A percentile compares a stretch with the other conserved stretches of the same genome.
These are phyloP conservation scores for Trypanosoma melophagium DNA, from an alignment of 208 protist species.

Conservation along the genomic window DNA sequence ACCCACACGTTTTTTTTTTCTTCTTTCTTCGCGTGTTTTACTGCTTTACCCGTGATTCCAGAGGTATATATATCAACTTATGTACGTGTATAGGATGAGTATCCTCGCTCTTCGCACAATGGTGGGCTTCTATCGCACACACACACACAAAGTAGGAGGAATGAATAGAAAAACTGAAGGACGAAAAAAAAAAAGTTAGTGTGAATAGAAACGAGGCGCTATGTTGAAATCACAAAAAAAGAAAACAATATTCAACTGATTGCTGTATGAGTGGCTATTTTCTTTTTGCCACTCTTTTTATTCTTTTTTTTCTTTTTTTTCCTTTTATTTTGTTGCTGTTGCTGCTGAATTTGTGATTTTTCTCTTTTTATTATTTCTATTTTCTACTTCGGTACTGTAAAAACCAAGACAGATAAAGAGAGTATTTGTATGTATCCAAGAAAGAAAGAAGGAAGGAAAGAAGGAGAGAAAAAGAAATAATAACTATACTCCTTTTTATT, in stretches of 20 bases:
- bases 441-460: constrained; percentile 8
- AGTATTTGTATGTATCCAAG: constrained; percentile 8
- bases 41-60: not conserved
- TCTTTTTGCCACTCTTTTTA: too few relatives aligned
- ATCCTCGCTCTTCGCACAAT: too few relatives aligned
- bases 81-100: too few relatives aligned
- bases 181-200: not conserved
- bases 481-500: not conserved
- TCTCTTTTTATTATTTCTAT: constrained; percentile 5
- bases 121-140: too few relatives aligned
- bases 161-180: too few relatives aligned
- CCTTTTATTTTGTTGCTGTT: not conserved
- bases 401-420: too few relatives aligned
- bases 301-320: not conserved
- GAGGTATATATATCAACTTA: too few relatives aligned
- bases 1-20: not conserved
- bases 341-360: not conserved
- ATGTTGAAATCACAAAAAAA: constrained; percentile 19
- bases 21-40: constrained; percentile 2
- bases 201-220: not conserved
- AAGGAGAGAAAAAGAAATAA: constrained; percentile 7
- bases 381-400: not conserved
- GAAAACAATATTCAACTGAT: constrained; percentile 10
- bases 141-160: too few relatives aligned
- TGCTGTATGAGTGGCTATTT: too few relatives aligned